A percentile compares a stretch with the other conserved stretches of the same genome.
These are phyloP conservation scores for Symbiodinium pilosum DNA, from an alignment of 73 alveolate species.

Conservation along the genomic window DNA sequence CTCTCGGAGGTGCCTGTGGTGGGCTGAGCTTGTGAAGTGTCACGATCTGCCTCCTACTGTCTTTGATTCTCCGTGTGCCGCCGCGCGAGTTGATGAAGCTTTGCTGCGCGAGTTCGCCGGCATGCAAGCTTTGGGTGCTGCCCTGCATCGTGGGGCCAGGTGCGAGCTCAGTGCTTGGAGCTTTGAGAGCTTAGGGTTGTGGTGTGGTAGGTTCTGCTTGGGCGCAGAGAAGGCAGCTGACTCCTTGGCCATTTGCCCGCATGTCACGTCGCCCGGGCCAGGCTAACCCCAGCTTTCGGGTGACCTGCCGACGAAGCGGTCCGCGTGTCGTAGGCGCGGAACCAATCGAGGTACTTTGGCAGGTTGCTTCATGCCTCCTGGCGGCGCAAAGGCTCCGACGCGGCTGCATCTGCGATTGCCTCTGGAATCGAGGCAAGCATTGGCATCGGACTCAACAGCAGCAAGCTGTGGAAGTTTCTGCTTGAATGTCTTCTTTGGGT, in stretches of 20 bases:
- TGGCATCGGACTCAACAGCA: neutral
- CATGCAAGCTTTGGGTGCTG: neutral
- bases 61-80: too few species aligned
- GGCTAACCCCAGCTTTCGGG: neutral
- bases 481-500: too few species aligned
- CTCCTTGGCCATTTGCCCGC: neutral
- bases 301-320: neutral
- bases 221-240: neutral
- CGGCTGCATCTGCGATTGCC: neutral
- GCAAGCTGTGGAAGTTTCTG: too few species aligned
- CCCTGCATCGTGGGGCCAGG: neutral
- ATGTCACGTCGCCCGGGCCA: neutral
- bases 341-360: neutral
- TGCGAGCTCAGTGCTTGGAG: too few species aligned
- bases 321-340: neutral
- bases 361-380: neutral
- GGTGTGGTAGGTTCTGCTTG: neutral
- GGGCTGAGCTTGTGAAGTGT: too few species aligned
- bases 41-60: neutral
- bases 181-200: neutral
- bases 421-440: neutral
- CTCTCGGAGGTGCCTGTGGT: too few species aligned
- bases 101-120: neutral
- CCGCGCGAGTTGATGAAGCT: neutral
- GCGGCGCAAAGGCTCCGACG: neutral